phyloP scores from a whole-genome alignment of 805 yeast species.

The Candida germanica region DNA sequence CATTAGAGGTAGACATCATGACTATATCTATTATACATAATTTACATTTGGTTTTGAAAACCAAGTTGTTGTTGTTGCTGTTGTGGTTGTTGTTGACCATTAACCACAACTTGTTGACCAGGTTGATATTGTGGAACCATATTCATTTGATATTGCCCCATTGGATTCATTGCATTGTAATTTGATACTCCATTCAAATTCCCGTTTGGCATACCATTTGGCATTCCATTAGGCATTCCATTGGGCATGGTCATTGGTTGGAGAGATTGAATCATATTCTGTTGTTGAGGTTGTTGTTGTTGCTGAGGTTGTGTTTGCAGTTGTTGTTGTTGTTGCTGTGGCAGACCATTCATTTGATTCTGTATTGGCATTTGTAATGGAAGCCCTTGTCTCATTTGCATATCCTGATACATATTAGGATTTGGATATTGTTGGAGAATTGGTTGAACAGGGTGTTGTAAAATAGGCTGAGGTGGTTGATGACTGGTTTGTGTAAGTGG shows the following conservation, averaged over 20 bases:
- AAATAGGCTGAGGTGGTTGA: constrained; percentile 5
- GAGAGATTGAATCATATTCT: constrained; percentile 3
- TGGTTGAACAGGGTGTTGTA: constrained; percentile 8
- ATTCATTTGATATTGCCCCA: constrained; percentile 9
- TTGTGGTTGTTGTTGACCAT: not conserved
- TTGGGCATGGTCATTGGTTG: not conserved
- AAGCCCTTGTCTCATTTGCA: constrained; percentile 3
- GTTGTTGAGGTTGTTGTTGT: constrained; percentile 2
- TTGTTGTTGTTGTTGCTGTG: constrained; percentile 1
- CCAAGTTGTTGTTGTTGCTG: not conserved
- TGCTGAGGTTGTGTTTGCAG: constrained; percentile 1
- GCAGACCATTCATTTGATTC: constrained; percentile 2
- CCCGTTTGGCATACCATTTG: not conserved
- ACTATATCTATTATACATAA: too few relatives aligned
- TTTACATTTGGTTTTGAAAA: constrained; percentile 6
- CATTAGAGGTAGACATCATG: too few relatives aligned
- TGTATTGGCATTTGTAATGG: constrained; percentile 4
- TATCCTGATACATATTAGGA: constrained; percentile 5
- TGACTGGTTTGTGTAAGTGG: not conserved
- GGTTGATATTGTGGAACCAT: constrained; percentile 5
- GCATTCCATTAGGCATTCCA: not conserved
- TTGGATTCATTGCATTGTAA: constrained; percentile 2
- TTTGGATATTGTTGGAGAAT: constrained; percentile 5
- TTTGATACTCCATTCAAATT: not conserved
- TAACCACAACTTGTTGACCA: not conserved